phyloP scores from a whole-genome alignment of 768 basidiomycete genomes.

The Phaeotremella skinneri region DNA sequence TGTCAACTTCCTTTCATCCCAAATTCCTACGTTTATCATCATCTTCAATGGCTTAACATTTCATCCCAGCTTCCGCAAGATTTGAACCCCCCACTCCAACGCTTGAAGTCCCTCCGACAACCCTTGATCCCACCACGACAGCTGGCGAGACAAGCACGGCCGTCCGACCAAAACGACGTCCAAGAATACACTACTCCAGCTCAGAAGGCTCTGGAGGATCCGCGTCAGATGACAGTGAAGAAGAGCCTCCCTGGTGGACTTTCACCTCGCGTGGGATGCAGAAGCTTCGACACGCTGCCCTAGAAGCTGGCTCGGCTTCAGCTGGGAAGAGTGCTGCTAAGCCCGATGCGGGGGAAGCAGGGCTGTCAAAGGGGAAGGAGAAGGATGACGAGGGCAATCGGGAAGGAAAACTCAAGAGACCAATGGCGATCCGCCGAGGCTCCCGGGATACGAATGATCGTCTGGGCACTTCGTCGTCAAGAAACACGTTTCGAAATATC shows the following conservation, averaged over 20 bases:
- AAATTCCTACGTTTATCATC: not conserved
- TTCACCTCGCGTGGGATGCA: slow-evolving; percentile 38
- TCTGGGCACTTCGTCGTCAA: not conserved
- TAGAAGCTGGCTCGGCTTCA: slow-evolving; percentile 8
- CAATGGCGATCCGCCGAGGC: not conserved
- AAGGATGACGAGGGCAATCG: slow-evolving; percentile 8
- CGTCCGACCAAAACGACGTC: slow-evolving; percentile 20
- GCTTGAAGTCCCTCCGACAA: slow-evolving; percentile 7
- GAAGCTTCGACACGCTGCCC: slow-evolving; percentile 28
- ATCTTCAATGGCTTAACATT: not conserved
- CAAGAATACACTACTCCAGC: slow-evolving; percentile 18
- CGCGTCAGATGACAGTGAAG: slow-evolving; percentile 15
- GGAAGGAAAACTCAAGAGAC: not conserved
- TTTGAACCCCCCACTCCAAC: slow-evolving; percentile 37
- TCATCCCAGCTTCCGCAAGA: slow-evolving; percentile 30
- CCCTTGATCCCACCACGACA: not conserved
- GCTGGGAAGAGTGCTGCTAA: slow-evolving; percentile 7
- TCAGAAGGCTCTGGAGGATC: slow-evolving; percentile 17
- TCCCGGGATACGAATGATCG: not conserved
- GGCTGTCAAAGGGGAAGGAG: slow-evolving; percentile 3
- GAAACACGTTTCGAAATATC: not conserved
- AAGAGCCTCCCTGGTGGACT: slow-evolving; percentile 44
- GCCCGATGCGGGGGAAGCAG: slow-evolving; percentile 3
- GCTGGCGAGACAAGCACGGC: not conserved
- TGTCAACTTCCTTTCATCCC: too few relatives aligned